A percentile compares a stretch with the other conserved stretches of the same genome.
These are phyloP conservation scores for Lotus japonicus DNA, from an alignment of 306 rosid genomes.

Conservation along the genomic window DNA sequence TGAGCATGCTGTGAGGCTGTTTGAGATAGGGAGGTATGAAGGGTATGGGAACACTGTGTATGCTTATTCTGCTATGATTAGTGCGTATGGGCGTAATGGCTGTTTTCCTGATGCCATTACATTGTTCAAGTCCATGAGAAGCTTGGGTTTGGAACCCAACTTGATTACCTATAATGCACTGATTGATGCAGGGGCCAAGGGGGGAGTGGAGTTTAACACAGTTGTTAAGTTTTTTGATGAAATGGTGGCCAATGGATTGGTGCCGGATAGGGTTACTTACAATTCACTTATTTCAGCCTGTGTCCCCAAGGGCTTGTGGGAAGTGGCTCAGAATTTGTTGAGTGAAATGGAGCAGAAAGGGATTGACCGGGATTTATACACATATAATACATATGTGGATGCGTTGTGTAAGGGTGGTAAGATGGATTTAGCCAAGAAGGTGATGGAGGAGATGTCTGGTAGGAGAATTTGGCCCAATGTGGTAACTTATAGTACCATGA, in stretches of 20 bases:
- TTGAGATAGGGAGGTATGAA: slow-evolving; percentile 44
- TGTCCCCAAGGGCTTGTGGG: slow-evolving; percentile 78
- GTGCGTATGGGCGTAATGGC: slow-evolving; percentile 76
- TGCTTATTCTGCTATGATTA: slow-evolving; percentile 68
- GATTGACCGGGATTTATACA: slow-evolving; percentile 63
- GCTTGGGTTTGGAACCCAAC: slow-evolving; percentile 64
- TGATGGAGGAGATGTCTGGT: slow-evolving; percentile 62
- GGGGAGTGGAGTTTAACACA: slow-evolving; percentile 53
- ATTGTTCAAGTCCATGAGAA: slow-evolving; percentile 61
- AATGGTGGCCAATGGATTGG: slow-evolving; percentile 47
- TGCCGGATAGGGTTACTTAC: slow-evolving; percentile 77
- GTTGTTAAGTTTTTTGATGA: slow-evolving; percentile 68
- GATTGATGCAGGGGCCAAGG: slow-evolving; percentile 83
- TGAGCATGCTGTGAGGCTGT: slow-evolving; percentile 53
- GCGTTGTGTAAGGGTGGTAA: slow-evolving; percentile 82
- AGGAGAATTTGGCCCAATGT: slow-evolving; percentile 65
- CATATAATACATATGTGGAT: slow-evolving; percentile 83
- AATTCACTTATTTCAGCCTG: slow-evolving; percentile 79
- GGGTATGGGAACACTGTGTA: slow-evolving; percentile 88
- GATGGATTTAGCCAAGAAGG: slow-evolving; percentile 65
- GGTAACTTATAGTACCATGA: slow-evolving; percentile 80
- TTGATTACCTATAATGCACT: slow-evolving; percentile 82
- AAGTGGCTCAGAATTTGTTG: slow-evolving; percentile 54
- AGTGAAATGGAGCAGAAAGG: slow-evolving; percentile 63
- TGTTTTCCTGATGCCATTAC: slow-evolving; percentile 42